These are phyloP conservation scores for Leccinum solheimii DNA, from an alignment of 1,284 basidiomycete genomes.

Conservation along the genomic window DNA sequence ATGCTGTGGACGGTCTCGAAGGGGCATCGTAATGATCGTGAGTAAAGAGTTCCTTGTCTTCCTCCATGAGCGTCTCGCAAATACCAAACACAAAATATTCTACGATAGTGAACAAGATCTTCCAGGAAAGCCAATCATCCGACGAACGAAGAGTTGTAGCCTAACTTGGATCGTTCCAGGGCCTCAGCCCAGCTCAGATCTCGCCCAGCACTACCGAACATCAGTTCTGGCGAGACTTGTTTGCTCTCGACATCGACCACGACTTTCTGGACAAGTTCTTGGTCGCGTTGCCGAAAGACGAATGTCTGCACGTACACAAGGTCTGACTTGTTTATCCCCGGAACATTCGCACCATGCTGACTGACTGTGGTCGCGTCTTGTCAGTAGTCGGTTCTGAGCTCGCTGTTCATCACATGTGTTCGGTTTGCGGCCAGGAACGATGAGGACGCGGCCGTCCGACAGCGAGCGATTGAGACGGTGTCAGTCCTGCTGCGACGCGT, in stretches of 20 bases:
- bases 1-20: constrained; percentile 8
- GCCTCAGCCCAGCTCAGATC: constrained; percentile 41
- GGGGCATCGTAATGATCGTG: constrained; percentile 15
- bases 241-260: constrained; percentile 51
- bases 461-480: constrained; percentile 47
- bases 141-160: not conserved
- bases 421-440: constrained; percentile 27
- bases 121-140: constrained; percentile 23
- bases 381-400: constrained; percentile 54
- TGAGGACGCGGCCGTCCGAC: constrained; percentile 40
- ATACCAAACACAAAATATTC: constrained; percentile 21
- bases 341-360: constrained; percentile 3
- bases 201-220: constrained; percentile 37
- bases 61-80: not conserved
- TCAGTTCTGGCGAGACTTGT: constrained; percentile 51
- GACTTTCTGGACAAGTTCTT: constrained; percentile 41
- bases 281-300: constrained; percentile 39
- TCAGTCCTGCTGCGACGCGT: constrained; percentile 46
- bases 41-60: not conserved
- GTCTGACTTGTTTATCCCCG: constrained; percentile 29
- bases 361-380: not conserved
- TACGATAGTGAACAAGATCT: constrained; percentile 28
- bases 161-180: constrained; percentile 30
- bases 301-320: constrained; percentile 44
- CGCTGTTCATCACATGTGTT: constrained; percentile 48